These are phyloP conservation scores for Mycotypha africana DNA, from an alignment of 371 early-diverging fungal genomes.

Conservation along the genomic window DNA sequence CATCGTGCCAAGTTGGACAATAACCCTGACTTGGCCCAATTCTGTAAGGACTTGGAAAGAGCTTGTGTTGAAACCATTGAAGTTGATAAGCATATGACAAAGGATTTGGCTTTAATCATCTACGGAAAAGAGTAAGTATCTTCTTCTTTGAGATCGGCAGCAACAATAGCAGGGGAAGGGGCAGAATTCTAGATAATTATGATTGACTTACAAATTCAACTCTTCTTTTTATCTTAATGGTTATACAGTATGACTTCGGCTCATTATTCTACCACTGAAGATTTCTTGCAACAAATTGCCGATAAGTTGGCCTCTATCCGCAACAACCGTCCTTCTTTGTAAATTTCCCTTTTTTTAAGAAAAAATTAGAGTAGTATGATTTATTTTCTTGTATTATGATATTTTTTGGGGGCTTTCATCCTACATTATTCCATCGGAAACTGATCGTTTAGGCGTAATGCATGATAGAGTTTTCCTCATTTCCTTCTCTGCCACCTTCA, in stretches of 20 bases:
- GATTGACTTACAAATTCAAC: too few relatives aligned
- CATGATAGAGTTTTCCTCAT: too few relatives aligned
- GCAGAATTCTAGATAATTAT: background rate
- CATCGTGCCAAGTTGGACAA: slow-evolving; percentile 94
- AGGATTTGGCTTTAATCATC: slow-evolving; percentile 93
- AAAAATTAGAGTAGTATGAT: too few relatives aligned
- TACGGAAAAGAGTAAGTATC: slow-evolving; percentile 74
- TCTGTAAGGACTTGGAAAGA: slow-evolving; percentile 77
- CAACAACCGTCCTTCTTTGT: slow-evolving; percentile 23
- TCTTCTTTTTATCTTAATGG: background rate
- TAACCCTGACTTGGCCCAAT: slow-evolving; percentile 69
- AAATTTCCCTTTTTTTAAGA: slow-evolving; percentile 1
- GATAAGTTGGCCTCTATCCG: slow-evolving; percentile 59
- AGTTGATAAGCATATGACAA: slow-evolving; percentile 87
- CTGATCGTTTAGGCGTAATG: too few relatives aligned
- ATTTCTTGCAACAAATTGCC: slow-evolving; percentile 74
- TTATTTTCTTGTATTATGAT: too few relatives aligned
- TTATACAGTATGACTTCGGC: slow-evolving; percentile 52
- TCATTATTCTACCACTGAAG: slow-evolving; percentile 76
- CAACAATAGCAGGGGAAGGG: background rate
- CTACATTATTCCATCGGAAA: too few relatives aligned
- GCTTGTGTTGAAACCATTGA: slow-evolving; percentile 90
- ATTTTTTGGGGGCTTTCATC: too few relatives aligned
- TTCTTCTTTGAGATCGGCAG: background rate
- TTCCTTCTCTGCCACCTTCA: too few relatives aligned